phyloP scores from a whole-genome alignment of 208 protist species.

The Naegleria lovaniensis region DNA sequence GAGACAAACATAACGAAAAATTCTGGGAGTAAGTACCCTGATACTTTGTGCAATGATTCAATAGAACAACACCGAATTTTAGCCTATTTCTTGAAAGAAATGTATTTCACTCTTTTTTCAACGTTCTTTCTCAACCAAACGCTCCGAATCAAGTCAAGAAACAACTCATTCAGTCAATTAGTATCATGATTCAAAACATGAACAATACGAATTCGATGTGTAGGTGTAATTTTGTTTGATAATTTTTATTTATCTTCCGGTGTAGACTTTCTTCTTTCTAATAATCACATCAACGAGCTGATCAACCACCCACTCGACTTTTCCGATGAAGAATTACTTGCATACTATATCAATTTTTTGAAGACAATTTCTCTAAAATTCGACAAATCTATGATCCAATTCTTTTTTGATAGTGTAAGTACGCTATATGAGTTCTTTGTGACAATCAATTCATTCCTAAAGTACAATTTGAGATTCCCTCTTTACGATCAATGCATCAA shows the following conservation, averaged over 20 bases:
- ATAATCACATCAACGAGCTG: slow-evolving; percentile 78
- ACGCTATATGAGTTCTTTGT: neutral
- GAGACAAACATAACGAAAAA: slow-evolving; percentile 63
- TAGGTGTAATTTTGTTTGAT: slow-evolving; percentile 30
- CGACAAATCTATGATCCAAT: slow-evolving; percentile 60
- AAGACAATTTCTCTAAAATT: slow-evolving; percentile 72
- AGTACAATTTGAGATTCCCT: slow-evolving; percentile 61
- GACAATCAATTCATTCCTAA: slow-evolving; percentile 12
- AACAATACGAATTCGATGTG: slow-evolving; percentile 51
- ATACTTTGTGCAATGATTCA: slow-evolving; percentile 27
- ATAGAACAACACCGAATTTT: slow-evolving; percentile 3
- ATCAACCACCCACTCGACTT: slow-evolving; percentile 73
- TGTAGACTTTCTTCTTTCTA: slow-evolving; percentile 63
- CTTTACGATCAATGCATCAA: slow-evolving; percentile 73
- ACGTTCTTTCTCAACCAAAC: slow-evolving; percentile 53
- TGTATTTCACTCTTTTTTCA: slow-evolving; percentile 53
- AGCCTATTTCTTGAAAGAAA: slow-evolving; percentile 67
- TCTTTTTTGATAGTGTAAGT: slow-evolving; percentile 64
- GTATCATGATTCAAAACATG: slow-evolving; percentile 63
- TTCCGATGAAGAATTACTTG: slow-evolving; percentile 67
- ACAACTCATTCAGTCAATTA: slow-evolving; percentile 64
- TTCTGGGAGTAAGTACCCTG: slow-evolving; percentile 58
- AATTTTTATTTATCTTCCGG: slow-evolving; percentile 4
- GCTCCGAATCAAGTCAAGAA: slow-evolving; percentile 47
- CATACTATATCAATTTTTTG: slow-evolving; percentile 79